Conservation (phyloP, 2,329 filamentous ascomycete species). For the Alternaria sp. region DNA sequence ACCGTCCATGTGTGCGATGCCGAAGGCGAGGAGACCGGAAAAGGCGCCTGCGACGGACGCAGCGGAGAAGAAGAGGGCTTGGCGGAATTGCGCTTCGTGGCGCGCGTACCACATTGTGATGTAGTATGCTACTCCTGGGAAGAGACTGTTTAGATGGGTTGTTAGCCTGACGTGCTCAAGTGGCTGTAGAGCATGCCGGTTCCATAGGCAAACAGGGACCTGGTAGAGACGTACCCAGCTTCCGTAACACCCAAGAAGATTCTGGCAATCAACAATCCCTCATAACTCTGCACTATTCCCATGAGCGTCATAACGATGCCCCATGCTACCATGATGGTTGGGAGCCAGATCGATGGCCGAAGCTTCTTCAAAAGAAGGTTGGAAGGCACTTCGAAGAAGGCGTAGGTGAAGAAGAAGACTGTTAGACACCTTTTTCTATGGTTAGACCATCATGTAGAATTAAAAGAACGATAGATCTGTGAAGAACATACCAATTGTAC, state of each 20-base stretch:
- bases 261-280: constrained; percentile 53
- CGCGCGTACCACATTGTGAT: constrained; percentile 69
- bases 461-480: background rate
- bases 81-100: constrained; percentile 64
- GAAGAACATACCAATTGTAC: constrained; percentile 59
- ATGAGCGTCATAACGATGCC: constrained; percentile 59
- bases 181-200: too few species aligned
- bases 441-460: background rate
- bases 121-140: constrained; percentile 56
- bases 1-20: constrained; percentile 67
- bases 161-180: background rate
- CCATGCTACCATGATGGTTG: constrained; percentile 59
- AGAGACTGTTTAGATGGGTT: constrained; percentile 19
- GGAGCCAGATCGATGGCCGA: constrained; percentile 53
- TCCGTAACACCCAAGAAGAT: constrained; percentile 54
- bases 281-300: constrained; percentile 55
- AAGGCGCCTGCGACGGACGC: constrained; percentile 66
- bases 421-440: constrained; percentile 56
- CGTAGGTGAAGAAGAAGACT: constrained; percentile 65
- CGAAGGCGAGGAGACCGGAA: constrained; percentile 63
- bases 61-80: constrained; percentile 65
- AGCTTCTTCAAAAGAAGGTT: constrained; percentile 67
- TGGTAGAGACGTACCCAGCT: constrained; percentile 30
- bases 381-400: constrained; percentile 59
- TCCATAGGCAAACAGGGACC: background rate